Evolutionary conservation across 139 green algal genomes (phyloP), one percentile per base, ranked within the genome.

Genomic region (Eudorina sp.): DNA sequence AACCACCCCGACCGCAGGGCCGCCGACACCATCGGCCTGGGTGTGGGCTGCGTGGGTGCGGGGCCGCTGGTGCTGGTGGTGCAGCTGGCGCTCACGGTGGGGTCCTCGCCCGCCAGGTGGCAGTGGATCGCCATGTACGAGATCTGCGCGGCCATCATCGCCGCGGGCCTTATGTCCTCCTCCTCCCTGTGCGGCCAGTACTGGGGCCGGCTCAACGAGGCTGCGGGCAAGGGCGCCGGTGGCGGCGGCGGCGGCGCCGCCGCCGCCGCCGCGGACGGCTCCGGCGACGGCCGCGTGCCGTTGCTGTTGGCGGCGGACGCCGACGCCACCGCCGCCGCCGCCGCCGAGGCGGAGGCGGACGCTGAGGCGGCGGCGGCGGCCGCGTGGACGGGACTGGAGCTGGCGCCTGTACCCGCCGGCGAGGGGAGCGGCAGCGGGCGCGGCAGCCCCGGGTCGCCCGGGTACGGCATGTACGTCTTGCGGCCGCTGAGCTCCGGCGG

Each of bases 11-110:
- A 45, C 95, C 94, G n/a, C 74, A 83, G 77, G 38, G 77, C 77
- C 82, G 96, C 96, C 36, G 96, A 97, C 78, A 95, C 94, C 38
- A 97, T 98, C n/a, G 94, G 92, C 2, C 90, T 98, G 36, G 94
- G 94, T 53, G 92, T 94, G 46, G 93, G 93, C 25, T 91, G 89
- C 31, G 88, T 92, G 18, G 85, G 84, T 60, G 89, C 85, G 16
- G 95, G 95, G 21, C 90, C 94, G 0, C 84, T 97, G 23, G 92
- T 94, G 81, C 89, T 97, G 74, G 27, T 92, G 5, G 64, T 97
- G n/a, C 92, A 98, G 90, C 29, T 96, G 81, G 76, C 76, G 76
- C 76, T 84, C 34, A 36, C 53, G 5, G 51, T 70, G 53, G 34
- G 31, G 53, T 31, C 51, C 6, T 38, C 40, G 72, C 45, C 43